Base-by-base conservation (phyloP, 805 yeast species). In the Lipomyces yamadae region DNA sequence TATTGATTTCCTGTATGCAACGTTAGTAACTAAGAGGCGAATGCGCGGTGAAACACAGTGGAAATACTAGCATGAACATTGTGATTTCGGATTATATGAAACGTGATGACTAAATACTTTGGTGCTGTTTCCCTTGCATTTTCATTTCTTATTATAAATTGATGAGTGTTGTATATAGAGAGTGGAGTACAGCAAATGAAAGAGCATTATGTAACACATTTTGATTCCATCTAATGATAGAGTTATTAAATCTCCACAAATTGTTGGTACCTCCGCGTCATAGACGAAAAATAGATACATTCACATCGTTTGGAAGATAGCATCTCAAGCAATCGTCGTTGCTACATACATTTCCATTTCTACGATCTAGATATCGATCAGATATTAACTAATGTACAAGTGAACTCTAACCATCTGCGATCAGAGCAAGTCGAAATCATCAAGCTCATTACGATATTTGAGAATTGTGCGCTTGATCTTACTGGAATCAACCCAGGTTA, bases 401-500 rank as follows among this genome's bases (percentile, higher is more conserved):
- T 4, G 15, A 53, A 11, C 7, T 42, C n/a, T 42, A 13, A 10
- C 24, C 24, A 24, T 24, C 24, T 24, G 24, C 24, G 24, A 24
- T 72, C 71, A 82, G 61, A 85, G 79, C 72, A 85, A 78, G 66
- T 86, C 88, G 74, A 81, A 87, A 74, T 86, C 90, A 75, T 87
- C 90, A 69, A 69, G 69, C 67, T 79, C 80, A 60, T 94, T 93
- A 79, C 91, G 89, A 82, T 90, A 95, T 80, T 90, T 90, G 79
- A 93, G 86, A 66, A 94, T 86, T 72, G 91, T 92, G 74, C 89
- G 85, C 83, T 90, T 93, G 78, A 96, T 93, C 88, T 95, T 96
- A 72, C 96, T 89, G 54, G 88, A 85, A 75, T 95, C 98, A n/a
- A 91, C 95, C 99, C 99, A 95, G 2, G 99, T 95, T 73, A 95